These are phyloP conservation scores for Eragrostis curvula DNA, from an alignment of 176 grass and related monocot species.

Conservation along the genomic window DNA sequence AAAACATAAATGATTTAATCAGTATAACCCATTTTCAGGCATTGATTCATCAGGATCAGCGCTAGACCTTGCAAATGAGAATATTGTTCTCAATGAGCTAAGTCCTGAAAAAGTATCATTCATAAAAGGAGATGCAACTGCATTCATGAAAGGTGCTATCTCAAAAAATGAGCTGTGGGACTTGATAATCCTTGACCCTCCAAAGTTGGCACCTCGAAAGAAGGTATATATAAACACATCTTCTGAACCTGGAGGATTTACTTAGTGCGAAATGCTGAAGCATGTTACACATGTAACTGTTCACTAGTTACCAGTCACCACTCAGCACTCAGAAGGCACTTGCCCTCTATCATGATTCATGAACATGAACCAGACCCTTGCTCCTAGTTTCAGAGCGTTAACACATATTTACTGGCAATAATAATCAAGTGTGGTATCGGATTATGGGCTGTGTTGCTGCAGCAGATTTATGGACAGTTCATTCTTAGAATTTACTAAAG, in stretches of 20 bases:
- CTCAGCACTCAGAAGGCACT: constrained; percentile 11
- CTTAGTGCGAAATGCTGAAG: not conserved
- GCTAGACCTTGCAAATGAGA: constrained; percentile 87
- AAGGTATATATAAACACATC: constrained; percentile 57
- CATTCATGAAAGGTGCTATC: constrained; percentile 84
- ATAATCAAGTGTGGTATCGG: not conserved
- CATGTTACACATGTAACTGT: not conserved
- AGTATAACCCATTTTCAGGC: constrained; percentile 59
- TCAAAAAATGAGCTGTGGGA: constrained; percentile 83
- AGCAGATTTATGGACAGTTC: not conserved
- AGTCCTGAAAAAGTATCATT: constrained; percentile 65
- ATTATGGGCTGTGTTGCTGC: not conserved
- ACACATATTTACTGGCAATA: constrained; percentile 2
- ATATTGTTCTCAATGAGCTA: constrained; percentile 77
- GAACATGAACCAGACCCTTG: constrained; percentile 6
- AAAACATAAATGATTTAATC: constrained; percentile 19
- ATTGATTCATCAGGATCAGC: constrained; percentile 89
- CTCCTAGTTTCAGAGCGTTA: constrained; percentile 11
- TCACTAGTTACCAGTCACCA: not conserved
- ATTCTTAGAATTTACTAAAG: not conserved
- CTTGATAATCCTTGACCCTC: constrained; percentile 89
- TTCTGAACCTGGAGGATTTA: not conserved
- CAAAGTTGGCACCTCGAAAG: constrained; percentile 89
- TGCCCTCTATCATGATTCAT: not conserved
- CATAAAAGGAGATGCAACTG: constrained; percentile 80